phyloP scores from a whole-genome alignment of 352 stramenopile genomes.

The Globisporangium ultimum region DNA sequence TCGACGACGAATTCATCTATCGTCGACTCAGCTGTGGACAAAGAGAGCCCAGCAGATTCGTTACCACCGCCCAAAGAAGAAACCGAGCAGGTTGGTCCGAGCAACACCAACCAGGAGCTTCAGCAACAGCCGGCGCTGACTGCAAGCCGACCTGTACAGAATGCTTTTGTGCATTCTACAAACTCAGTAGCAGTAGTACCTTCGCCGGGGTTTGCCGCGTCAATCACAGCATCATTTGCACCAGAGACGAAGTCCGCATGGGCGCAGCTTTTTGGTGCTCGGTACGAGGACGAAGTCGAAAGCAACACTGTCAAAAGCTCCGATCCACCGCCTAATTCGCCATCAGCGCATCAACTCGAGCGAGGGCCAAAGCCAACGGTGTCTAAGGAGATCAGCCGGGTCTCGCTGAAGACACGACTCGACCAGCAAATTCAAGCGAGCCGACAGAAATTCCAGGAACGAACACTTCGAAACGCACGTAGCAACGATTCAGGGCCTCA shows the following conservation, averaged over 20 bases:
- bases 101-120: too few relatives aligned
- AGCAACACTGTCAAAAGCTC: background rate
- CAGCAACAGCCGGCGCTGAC: background rate
- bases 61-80: too few relatives aligned
- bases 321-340: background rate
- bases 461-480: conserved; percentile 9
- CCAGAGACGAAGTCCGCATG: conserved; percentile 38
- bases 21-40: too few relatives aligned
- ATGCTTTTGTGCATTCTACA: too few relatives aligned
- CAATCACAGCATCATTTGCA: conserved; percentile 29
- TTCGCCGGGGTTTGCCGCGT: conserved; percentile 7
- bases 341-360: background rate
- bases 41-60: too few relatives aligned
- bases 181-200: too few relatives aligned
- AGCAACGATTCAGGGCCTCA: too few relatives aligned
- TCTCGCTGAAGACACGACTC: conserved; percentile 30
- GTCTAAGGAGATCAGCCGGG: background rate
- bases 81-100: too few relatives aligned
- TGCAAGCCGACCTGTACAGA: too few relatives aligned
- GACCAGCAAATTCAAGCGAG: conserved; percentile 46
- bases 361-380: background rate
- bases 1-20: too few relatives aligned
- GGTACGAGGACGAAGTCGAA: conserved; percentile 40
- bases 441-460: conserved; percentile 23
- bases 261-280: conserved; percentile 52